phyloP scores from a whole-genome alignment of 73 alveolate species.

The Paramecium pentaurelia region DNA sequence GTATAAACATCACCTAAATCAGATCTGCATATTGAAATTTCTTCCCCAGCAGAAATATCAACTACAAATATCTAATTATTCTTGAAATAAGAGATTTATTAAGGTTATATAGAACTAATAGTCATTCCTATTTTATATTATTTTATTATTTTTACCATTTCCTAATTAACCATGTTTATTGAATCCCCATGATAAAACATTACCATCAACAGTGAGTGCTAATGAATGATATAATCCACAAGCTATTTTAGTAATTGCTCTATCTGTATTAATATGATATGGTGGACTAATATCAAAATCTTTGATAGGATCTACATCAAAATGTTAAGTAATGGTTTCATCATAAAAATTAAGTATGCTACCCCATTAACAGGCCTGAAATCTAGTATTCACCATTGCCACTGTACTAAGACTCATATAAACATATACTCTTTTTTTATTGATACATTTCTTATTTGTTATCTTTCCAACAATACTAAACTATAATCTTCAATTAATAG shows the following conservation, averaged over 20 bases:
- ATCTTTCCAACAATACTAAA: background rate
- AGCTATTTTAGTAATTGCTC: background rate
- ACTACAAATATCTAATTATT: background rate
- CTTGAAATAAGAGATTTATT: background rate
- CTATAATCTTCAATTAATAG: background rate
- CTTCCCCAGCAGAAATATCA: background rate
- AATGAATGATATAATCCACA: constrained; percentile 28
- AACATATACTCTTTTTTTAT: background rate
- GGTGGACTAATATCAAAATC: background rate
- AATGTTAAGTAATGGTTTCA: background rate
- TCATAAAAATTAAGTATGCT: background rate
- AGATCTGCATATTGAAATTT: background rate
- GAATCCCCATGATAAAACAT: constrained; percentile 41
- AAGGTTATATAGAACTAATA: background rate
- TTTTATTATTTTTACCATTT: background rate
- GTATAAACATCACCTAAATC: constrained; percentile 22
- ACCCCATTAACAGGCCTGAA: constrained; percentile 43
- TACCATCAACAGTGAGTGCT: constrained; percentile 57
- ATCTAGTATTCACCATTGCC: background rate
- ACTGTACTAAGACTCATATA: background rate
- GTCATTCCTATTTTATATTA: background rate
- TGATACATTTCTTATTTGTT: background rate
- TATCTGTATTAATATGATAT: background rate
- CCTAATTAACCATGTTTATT: constrained; percentile 54
- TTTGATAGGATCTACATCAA: background rate